phyloP scores from a whole-genome alignment of 1,284 basidiomycete species.

The Puccinia novopanici region DNA sequence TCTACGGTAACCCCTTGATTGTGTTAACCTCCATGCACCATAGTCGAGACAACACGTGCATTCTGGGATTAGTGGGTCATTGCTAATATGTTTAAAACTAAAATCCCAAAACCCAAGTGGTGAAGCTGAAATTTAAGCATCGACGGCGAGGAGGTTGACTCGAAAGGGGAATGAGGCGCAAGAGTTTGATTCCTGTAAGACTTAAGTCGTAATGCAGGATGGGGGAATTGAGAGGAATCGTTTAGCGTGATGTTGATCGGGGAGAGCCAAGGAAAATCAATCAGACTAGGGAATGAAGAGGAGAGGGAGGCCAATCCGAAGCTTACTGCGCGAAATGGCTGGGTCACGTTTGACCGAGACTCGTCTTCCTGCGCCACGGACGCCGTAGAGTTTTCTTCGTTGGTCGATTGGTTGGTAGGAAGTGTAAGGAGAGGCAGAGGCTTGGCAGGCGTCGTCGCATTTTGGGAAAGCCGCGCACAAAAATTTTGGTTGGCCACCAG shows the following conservation, averaged over 20 bases:
- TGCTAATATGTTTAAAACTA: too few relatives aligned
- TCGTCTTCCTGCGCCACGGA: not conserved
- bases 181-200: constrained; percentile 14
- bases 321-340: not conserved
- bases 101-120: not conserved
- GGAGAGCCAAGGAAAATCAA: not conserved
- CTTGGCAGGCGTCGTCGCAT: not conserved
- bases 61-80: too few relatives aligned
- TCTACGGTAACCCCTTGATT: too few relatives aligned
- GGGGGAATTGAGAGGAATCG: not conserved
- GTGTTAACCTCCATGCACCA: too few relatives aligned
- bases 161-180: constrained; percentile 18
- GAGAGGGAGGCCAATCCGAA: not conserved
- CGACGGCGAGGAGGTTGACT: constrained; percentile 2
- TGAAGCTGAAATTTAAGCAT: not conserved
- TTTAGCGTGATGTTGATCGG: not conserved
- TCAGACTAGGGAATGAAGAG: not conserved
- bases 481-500: constrained; percentile 7
- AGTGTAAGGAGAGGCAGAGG: not conserved
- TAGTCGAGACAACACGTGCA: too few relatives aligned
- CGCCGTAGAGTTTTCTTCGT: not conserved
- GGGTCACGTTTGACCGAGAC: not conserved
- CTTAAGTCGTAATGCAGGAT: not conserved
- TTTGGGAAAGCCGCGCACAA: constrained; percentile 3
- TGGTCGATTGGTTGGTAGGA: not conserved